These are phyloP conservation scores for Aquilaria agallochum DNA, from an alignment of 441 rosid genomes.

Conservation along the genomic window DNA sequence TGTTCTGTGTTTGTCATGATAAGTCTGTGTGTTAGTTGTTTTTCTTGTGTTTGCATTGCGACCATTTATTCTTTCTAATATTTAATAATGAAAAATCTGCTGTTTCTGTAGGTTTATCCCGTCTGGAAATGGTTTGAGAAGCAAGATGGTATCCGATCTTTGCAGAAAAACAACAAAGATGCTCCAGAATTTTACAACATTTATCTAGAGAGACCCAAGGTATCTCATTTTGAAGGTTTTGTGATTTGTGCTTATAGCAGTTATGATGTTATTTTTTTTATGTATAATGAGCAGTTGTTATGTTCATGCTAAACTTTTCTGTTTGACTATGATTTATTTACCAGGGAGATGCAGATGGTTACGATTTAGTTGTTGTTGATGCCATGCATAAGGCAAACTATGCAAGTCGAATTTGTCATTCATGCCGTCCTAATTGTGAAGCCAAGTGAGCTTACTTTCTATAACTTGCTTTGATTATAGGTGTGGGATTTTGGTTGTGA, in stretches of 20 bases:
- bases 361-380: constrained; percentile 99
- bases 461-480: constrained; percentile 9
- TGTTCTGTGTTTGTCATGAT: constrained; percentile 1
- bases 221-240: constrained; percentile 22
- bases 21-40: constrained; percentile 9
- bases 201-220: constrained; percentile 99
- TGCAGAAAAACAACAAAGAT: constrained; percentile 92
- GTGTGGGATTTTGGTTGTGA: background rate
- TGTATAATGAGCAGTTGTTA: too few species aligned
- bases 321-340: constrained; percentile 21
- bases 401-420: constrained; percentile 99
- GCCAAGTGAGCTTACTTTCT: constrained; percentile 70
- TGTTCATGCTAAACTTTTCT: constrained; percentile 9
- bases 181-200: constrained; percentile 99
- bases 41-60: constrained; percentile 4
- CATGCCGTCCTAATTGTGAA: constrained; percentile 99
- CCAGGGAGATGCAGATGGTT: constrained; percentile 99
- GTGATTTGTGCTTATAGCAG: constrained; percentile 8
- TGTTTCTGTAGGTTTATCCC: constrained; percentile 82
- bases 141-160: constrained; percentile 98
- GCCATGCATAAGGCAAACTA: constrained; percentile 99
- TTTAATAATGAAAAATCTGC: constrained; percentile 16
- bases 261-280: constrained; percentile 1
- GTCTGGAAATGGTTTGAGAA: constrained; percentile 99
- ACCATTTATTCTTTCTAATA: constrained; percentile 6